Conservation (phyloP, 108 stramenopile species). For the Fistulifera pelliculosa region DNA sequence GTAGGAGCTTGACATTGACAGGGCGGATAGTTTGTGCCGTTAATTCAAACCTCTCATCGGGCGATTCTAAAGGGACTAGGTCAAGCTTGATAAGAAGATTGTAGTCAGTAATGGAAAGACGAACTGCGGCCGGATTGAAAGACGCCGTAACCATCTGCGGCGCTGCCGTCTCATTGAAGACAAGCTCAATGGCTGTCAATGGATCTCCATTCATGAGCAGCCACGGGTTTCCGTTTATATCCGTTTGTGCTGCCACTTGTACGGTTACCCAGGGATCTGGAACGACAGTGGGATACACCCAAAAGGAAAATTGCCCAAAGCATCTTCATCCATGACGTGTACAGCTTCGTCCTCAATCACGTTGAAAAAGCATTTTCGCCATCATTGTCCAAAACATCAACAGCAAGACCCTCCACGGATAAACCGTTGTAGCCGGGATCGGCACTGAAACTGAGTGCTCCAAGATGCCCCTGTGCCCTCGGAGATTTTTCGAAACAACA, state of each 20-base stretch:
- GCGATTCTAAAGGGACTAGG: conserved; percentile 9
- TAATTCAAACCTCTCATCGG: conserved; percentile 14
- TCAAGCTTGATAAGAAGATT: conserved; percentile 13
- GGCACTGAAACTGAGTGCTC: conserved; percentile 15
- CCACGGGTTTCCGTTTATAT: conserved; percentile 9
- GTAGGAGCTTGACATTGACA: conserved; percentile 14
- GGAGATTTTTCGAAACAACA: conserved; percentile 22
- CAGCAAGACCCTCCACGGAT: conserved; percentile 16
- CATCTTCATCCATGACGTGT: conserved; percentile 29
- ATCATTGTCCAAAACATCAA: conserved; percentile 10
- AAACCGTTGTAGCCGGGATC: conserved; percentile 18
- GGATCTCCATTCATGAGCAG: conserved; percentile 9
- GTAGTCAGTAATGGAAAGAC: conserved; percentile 16
- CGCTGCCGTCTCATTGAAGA: not conserved
- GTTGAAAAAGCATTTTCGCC: not conserved
- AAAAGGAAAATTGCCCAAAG: conserved; percentile 14
- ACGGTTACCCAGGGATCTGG: conserved; percentile 20
- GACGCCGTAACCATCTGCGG: conserved; percentile 6
- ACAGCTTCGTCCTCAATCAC: not conserved
- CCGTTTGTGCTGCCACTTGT: conserved; percentile 17
- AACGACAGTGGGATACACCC: conserved; percentile 22
- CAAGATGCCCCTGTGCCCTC: conserved; percentile 29
- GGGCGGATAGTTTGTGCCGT: conserved; percentile 17
- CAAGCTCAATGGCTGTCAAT: not conserved
- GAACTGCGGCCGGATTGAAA: conserved; percentile 11